Base-by-base conservation (phyloP, 345 rosid species). In the Salix caprea region DNA sequence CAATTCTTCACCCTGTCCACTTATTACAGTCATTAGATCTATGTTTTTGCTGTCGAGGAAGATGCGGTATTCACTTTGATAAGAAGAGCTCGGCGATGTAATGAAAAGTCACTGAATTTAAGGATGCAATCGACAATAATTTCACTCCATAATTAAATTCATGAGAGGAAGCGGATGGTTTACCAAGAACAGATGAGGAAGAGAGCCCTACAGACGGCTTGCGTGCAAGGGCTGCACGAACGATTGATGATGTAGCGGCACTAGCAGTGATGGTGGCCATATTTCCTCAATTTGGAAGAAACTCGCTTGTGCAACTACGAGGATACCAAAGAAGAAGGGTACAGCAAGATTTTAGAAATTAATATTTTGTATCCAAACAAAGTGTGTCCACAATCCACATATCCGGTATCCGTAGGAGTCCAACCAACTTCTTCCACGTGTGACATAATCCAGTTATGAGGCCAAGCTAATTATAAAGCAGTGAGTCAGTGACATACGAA, bases 361-460 rank as follows among this genome's bases (percentile, higher is more conserved):
- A 66, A 72, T 70, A 77, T 67, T 2, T 26, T 37, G 68, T 40
- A 72, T 54, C 61, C 62, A 56, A 8, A 8, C n/a, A n/a, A n/a
- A n/a, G n/a, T n/a, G n/a, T n/a, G n/a, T n/a, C n/a, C n/a, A n/a
- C n/a, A n/a, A n/a, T n/a, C n/a, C n/a, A n/a, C 67, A 73, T 48
- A 88, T 91, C 90, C 83, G 75, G 72, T 88, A 91, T 90, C 97
- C 72, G 58, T 46, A 70, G n/a, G 19, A 4, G 34, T 26, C 98
- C 97, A 89, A 90, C 76, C 83, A 52, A 0, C 1, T 77, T 48
- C 12, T 3, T 82, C 91, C 97, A 94, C 93, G 95, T 94, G 92
- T 79, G 82, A 61, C 52, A 21, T 67, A 48, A 87, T 89, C 90
- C 78, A 36, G 19, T 69, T 42, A 58, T 2, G 18, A 69, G 24